Percentiles rank a stretch among this genome's conserved stretches.
Conservation (phyloP, 805 yeast species). For the Wickerhamomyces bisporus region DNA sequence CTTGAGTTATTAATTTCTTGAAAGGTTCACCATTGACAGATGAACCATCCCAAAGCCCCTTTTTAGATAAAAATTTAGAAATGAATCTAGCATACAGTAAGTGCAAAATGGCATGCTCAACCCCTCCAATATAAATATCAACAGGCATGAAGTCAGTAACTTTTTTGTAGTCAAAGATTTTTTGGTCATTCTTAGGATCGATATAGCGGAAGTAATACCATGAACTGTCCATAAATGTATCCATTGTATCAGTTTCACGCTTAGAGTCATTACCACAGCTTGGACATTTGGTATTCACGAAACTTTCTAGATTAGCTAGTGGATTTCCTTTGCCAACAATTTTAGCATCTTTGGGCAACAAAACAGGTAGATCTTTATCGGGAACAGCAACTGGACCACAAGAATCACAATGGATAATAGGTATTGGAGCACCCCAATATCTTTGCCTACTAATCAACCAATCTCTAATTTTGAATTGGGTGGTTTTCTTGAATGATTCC, state of each 20-base stretch:
- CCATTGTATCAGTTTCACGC: constrained; percentile 98
- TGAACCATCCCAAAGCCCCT: constrained; percentile 65
- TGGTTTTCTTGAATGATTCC: constrained; percentile 40
- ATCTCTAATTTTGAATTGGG: constrained; percentile 70
- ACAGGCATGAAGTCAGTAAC: constrained; percentile 68
- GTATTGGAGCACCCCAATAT: constrained; percentile 99
- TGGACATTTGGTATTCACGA: constrained; percentile 76
- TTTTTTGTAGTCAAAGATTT: constrained; percentile 47
- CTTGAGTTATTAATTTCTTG: constrained; percentile 77
- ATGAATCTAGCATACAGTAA: constrained; percentile 81
- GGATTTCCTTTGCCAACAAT: constrained; percentile 59
- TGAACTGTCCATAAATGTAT: constrained; percentile 95
- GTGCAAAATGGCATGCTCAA: constrained; percentile 95
- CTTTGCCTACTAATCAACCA: constrained; percentile 95
- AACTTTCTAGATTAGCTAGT: constrained; percentile 57
- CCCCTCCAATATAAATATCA: constrained; percentile 89
- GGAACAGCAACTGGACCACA: constrained; percentile 96
- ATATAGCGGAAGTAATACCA: constrained; percentile 90
- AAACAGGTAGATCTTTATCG: constrained; percentile 76
- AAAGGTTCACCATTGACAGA: constrained; percentile 72
- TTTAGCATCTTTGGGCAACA: constrained; percentile 56
- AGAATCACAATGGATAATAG: constrained; percentile 76
- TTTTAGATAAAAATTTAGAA: constrained; percentile 66
- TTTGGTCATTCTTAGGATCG: constrained; percentile 57
- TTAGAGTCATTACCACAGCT: constrained; percentile 67